Evolutionary conservation across 148 eudicot genomes (phyloP), one percentile per base, ranked within the genome.

Genomic region (Mesembryanthemum crystallinum): DNA sequence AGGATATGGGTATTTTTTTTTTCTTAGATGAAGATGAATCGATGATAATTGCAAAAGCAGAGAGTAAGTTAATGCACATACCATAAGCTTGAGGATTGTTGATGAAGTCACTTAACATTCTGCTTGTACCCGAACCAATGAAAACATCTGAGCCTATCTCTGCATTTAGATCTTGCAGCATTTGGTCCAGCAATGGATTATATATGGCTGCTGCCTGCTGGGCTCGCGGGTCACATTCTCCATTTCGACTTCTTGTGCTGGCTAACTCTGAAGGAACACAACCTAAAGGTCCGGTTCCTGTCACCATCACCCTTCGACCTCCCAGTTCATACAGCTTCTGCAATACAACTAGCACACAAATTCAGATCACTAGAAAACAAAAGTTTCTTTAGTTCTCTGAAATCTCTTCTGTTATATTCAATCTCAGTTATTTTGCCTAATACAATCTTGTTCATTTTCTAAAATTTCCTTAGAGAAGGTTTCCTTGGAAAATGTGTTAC

Each of bases 261-360:
- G 90, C 94, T 25, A 86, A 74, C 81, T 83, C 85, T 0, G 89
- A 80, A 0, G 98, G 98, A 3, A 89, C 98, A 72, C 98, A 92
- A 11, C 98, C 98, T 65, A 92, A 25, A 3, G 98, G 98, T 20
- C 98, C 96, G 0, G 82, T 85, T 82, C 93, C 92, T 0, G 95
- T 90, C 74, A 94, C 95, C 85, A 94, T 72, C 23, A 94, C 94
- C 72, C 89, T 73, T 15, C 97, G 67, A 12, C 89, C 87, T 74
- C 97, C 95, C 72, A 91, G 70, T 0, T 90, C 87, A 51, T 89
- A 86, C 24, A 94, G 62, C 64, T 85, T 86, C 98, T 94, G 86
- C 74, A 61, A 51, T 6, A 45, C 49, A 45, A 13, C 14, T 45
- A 2, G 49, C 13, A 45, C 14, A 45, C 14, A 13, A 45, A 45